Percentiles rank a stretch among this genome's conserved stretches.
phyloP scores from a whole-genome alignment of 768 basidiomycete species.

The Lepiota brunneoincarnata region DNA sequence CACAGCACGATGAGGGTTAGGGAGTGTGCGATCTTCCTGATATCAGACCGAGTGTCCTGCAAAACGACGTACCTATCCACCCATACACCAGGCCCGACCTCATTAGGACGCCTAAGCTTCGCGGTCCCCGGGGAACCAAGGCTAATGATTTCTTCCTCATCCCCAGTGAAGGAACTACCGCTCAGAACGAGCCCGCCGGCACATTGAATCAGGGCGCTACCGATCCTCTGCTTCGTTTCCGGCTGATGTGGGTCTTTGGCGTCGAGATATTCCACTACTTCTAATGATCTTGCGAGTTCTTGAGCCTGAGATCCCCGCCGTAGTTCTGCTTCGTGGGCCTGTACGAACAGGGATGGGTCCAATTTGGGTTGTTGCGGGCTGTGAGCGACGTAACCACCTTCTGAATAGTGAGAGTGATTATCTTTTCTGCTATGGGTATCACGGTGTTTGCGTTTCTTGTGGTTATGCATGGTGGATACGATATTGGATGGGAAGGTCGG shows the following conservation, averaged over 20 bases:
- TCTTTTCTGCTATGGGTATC: not conserved
- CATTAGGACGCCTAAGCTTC: not conserved
- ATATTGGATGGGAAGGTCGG: not conserved
- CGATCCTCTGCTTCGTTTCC: slow-evolving; percentile 20
- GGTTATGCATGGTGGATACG: not conserved
- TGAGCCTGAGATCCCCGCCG: slow-evolving; percentile 48
- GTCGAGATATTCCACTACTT: slow-evolving; percentile 22
- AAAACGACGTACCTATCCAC: slow-evolving; percentile 73
- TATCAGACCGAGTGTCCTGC: slow-evolving; percentile 13
- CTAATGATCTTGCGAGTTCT: slow-evolving; percentile 35
- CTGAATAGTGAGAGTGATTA: not conserved
- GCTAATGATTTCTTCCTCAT: slow-evolving; percentile 22
- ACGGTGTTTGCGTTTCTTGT: slow-evolving; percentile 10
- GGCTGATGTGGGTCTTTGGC: slow-evolving; percentile 9
- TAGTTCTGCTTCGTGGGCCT: slow-evolving; percentile 78
- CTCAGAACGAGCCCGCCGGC: slow-evolving; percentile 13
- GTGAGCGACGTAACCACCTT: not conserved
- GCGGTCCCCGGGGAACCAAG: not conserved
- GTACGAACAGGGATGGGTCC: slow-evolving; percentile 40
- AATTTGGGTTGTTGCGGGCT: slow-evolving; percentile 19
- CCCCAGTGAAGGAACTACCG: slow-evolving; percentile 15
- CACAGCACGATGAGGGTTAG: slow-evolving; percentile 4
- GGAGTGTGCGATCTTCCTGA: slow-evolving; percentile 11
- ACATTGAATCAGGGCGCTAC: slow-evolving; percentile 34
- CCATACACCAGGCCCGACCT: slow-evolving; percentile 46